Evolutionary conservation across 2,329 filamentous ascomycete genomes (phyloP), one percentile per base, ranked within the genome.

Genomic region (Ophiognomonia clavigignenti-juglandacearum): DNA sequence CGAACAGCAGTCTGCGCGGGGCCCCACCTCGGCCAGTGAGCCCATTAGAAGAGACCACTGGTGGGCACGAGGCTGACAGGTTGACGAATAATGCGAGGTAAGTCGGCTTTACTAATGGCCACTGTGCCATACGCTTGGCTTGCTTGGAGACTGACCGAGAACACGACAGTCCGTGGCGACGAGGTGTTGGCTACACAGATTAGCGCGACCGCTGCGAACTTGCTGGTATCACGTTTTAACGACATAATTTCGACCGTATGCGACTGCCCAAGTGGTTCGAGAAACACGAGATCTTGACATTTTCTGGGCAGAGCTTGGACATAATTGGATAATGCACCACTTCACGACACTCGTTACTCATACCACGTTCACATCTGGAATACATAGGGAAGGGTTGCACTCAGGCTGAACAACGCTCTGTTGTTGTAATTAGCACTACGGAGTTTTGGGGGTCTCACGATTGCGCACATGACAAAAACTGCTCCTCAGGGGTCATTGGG

Each of bases 101-200:
- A 67, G 69, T 32, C n/a, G 4, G 23, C 19, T 51, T 10, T n/a
- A 16, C n/a, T n/a, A n/a, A n/a, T n/a, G n/a, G n/a, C n/a, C n/a
- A n/a, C n/a, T n/a, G n/a, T 27, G n/a, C 26, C 10, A 5, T 36
- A 44, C 16, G 16, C 16, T 38, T 29, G n/a, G 19, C 20, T 13
- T 20, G 45, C 47, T 40, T 22, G 43, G 23, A 47, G 32, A 36
- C 54, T 51, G 48, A 59, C 61, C 52, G 63, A 52, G 37, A 23
- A 35, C 24, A 43, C n/a, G n/a, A 27, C 55, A 78, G 73, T 61
- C 73, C 73, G 54, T 78, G 75, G 75, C 74, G 78, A 64, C 72
- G 74, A 55, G 75, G 75, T 56, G 74, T 74, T 47, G 75, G 75
- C 50, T 78, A 78, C 59, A 74, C 77, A 58, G 48, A 56, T 47